A percentile compares a stretch with the other conserved stretches of the same genome.
phyloP scores from a whole-genome alignment of 306 rosid genomes.

The Castanospermum australe region DNA sequence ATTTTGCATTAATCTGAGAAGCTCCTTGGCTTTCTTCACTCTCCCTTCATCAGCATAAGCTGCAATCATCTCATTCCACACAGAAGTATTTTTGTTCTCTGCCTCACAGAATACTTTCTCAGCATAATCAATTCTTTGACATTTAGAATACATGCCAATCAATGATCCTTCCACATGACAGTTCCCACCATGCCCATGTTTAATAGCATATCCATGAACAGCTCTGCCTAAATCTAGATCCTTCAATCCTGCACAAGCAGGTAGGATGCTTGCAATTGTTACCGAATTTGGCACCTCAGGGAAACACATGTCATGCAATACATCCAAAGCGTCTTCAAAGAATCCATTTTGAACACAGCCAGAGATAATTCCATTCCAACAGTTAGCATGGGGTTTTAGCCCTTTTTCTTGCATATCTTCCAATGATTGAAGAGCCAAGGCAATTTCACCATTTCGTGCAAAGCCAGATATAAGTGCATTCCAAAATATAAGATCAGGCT shows the following conservation, averaged over 20 bases:
- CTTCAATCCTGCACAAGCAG: conserved; percentile 36
- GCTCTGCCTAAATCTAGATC: conserved; percentile 19
- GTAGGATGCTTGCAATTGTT: not conserved
- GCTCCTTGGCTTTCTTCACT: conserved; percentile 28
- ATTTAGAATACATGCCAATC: not conserved
- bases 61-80: not conserved
- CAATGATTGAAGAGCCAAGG: conserved; percentile 37
- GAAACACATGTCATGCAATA: conserved; percentile 30
- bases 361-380: conserved; percentile 57
- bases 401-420: conserved; percentile 47
- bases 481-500: conserved; percentile 51
- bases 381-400: conserved; percentile 35
- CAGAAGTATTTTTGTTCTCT: not conserved
- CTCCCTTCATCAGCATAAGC: not conserved
- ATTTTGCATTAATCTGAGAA: conserved; percentile 39
- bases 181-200: conserved; percentile 9
- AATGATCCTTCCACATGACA: not conserved
- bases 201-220: not conserved
- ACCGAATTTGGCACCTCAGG: conserved; percentile 21
- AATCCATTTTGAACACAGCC: conserved; percentile 44
- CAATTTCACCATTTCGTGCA: conserved; percentile 46
- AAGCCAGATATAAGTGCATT: conserved; percentile 49
- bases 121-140: not conserved
- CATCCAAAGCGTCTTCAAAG: conserved; percentile 46
- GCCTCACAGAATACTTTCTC: not conserved